Base-by-base conservation (phyloP, 345 rosid genomes). In the Euclidium syriacum region DNA sequence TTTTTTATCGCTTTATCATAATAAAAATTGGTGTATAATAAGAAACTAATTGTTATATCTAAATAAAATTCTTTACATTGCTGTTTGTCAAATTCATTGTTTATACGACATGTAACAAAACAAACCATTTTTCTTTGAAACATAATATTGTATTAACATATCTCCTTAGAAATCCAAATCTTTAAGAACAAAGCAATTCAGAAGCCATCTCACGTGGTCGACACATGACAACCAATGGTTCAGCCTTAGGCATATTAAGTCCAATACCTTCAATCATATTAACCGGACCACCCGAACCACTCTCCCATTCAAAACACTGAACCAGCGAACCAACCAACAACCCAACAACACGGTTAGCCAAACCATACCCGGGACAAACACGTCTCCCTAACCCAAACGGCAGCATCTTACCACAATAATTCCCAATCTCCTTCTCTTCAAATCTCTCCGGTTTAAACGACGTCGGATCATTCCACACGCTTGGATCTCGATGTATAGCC, bases 331-430 rank as follows among this genome's bases (percentile, higher is more conserved):
- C 79, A 65, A 82, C 40, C 3, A 79, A 25, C 61, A 67, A 70
- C 3, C 75, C 81, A 4, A 76, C 58, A 27, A 76, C 69, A 5
- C 71, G 62, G 1, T 68, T 65, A 40, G 78, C 83, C 34, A 83
- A 55, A n/a, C 46, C 58, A 27, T 59, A 39, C 1, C 83, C 85
- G 3, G 85, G 83, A 62, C 87, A 80, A 4, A 68, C 75, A 62
- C 83, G 66, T 36, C 81, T 74, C 4, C 83, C 81, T 27, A 78
- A 8, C 36, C 85, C 87, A 23, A 83, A 78, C 0, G 87, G 75
- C 75, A 83, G 23, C 23, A 78, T 24, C 46, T 77, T 76, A 2
- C 44, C 42, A 19, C 5, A 3, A 32, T 36, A 52, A 14, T 52
- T 57, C 49, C 56, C 57, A 20, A 22, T 5, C n/a, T 55, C 64